Base-by-base conservation (phyloP, 768 basidiomycete genomes). In the Lactarius sp. region DNA sequence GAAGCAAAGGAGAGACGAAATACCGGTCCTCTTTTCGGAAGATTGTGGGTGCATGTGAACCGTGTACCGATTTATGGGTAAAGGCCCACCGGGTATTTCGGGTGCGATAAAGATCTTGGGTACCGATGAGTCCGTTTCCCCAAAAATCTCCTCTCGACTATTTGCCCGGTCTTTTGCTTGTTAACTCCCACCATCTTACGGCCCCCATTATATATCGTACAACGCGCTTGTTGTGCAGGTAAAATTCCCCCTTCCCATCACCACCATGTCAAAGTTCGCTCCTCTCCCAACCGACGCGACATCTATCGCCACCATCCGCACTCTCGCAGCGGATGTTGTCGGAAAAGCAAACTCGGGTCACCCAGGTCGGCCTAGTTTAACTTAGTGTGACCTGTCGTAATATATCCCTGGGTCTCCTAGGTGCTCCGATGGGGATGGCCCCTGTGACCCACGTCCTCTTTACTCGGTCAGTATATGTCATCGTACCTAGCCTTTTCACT, bases 351-450 rank as follows among this genome's bases (percentile, higher is more conserved):
- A 96, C 84, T 94, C 92, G 69, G 94, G 94, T 62, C 94, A 95
- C 76, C 94, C 92, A 66, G 92, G 92, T 87, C 65, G 52, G 80
- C 66, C 44, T 33, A 16, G 37, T 13, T 51, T 13, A 50, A 44
- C 37, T 2, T 1, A n/a, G 8, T n/a, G 12, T n/a, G 16, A n/a
- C 27, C 18, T 34, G 9, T 44, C 12, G 31, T 47, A 8, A 46
- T 49, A 13, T 33, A 10, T 41, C 50, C 34, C 36, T n/a, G 20
- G 47, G 27, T 5, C 2, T 2, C 46, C 31, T 69, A 90, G 92
- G 92, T 75, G 94, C 94, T 46, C 94, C 94, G 33, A 88, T 96
- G 92, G 94, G 92, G 69, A 84, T 94, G 89, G 92, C 92, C 2
- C 90, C 92, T 36, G 87, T 78, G 51, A 83, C 91, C 60, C 90